phyloP scores from a whole-genome alignment of 1,284 basidiomycete species.

The Fomitopsis betulina region DNA sequence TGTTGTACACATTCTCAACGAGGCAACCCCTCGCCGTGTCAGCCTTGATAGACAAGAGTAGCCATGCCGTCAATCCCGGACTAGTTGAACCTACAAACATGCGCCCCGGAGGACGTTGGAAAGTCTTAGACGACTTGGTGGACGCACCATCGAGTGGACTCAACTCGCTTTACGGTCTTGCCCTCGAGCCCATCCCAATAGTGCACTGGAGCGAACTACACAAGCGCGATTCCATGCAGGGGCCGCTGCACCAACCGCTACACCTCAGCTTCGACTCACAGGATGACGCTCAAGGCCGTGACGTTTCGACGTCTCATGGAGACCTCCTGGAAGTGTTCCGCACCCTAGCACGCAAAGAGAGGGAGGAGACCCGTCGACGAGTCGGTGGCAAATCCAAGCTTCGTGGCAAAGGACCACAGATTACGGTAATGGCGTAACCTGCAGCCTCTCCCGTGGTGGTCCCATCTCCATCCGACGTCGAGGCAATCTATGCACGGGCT shows the following conservation, averaged over 20 bases:
- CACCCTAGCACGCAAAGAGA: not conserved
- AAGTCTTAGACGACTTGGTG: not conserved
- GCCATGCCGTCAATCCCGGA: not conserved
- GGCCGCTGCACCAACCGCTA: not conserved
- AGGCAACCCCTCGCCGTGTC: not conserved
- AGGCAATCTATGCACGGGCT: no score
- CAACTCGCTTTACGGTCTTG: not conserved
- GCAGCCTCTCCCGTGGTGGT: no score
- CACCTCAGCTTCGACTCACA: not conserved
- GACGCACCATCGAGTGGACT: not conserved
- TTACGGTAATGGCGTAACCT: no score
- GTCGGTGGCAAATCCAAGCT: not conserved
- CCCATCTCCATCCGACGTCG: no score
- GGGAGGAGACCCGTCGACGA: not conserved
- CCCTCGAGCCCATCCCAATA: not conserved
- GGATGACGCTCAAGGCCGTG: not conserved
- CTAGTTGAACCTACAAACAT: not conserved
- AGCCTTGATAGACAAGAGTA: not conserved
- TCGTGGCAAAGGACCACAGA: not conserved
- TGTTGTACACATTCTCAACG: not conserved
- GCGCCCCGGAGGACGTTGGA: not conserved
- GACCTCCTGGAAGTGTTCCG: not conserved
- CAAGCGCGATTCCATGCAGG: not conserved
- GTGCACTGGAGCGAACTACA: not conserved
- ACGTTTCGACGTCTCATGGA: not conserved